These are phyloP conservation scores for Globisporangium abappressorium DNA, from an alignment of 352 stramenopile species.

Conservation along the genomic window DNA sequence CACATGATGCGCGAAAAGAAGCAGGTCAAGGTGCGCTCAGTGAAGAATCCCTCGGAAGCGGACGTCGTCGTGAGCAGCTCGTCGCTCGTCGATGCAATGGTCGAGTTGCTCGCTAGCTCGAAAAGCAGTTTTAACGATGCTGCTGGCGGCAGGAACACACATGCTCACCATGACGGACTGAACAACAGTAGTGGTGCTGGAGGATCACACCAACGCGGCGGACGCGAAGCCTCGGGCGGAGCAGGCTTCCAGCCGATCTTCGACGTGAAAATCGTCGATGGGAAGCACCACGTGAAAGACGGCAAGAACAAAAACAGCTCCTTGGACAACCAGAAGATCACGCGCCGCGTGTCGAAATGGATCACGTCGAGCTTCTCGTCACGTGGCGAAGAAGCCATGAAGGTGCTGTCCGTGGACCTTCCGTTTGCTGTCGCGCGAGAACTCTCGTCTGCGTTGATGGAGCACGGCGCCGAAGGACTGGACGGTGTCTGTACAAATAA, in stretches of 20 bases:
- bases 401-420: constrained; percentile 79
- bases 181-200: constrained; percentile 11
- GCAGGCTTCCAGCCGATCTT: constrained; percentile 58
- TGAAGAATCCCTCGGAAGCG: constrained; percentile 64
- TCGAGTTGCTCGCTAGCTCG: constrained; percentile 34
- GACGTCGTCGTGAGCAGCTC: constrained; percentile 66
- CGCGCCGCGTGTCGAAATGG: constrained; percentile 84
- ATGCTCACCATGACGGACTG: constrained; percentile 12
- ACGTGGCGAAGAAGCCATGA: constrained; percentile 74
- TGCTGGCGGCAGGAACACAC: constrained; percentile 2
- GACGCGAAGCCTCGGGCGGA: constrained; percentile 18
- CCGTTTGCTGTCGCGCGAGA: constrained; percentile 78
- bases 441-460: constrained; percentile 81
- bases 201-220: constrained; percentile 24
- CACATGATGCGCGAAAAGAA: constrained; percentile 84
- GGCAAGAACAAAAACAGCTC: constrained; percentile 62
- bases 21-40: constrained; percentile 74
- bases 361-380: constrained; percentile 78
- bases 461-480: constrained; percentile 48
- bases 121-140: constrained; percentile 16
- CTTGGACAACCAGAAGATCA: constrained; percentile 74
- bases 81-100: constrained; percentile 65
- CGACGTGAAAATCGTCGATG: constrained; percentile 73
- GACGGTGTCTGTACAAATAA: constrained; percentile 57
- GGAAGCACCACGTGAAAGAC: constrained; percentile 54